phyloP scores from a whole-genome alignment of 129 eudicot genomes.

The Arctium minus region DNA sequence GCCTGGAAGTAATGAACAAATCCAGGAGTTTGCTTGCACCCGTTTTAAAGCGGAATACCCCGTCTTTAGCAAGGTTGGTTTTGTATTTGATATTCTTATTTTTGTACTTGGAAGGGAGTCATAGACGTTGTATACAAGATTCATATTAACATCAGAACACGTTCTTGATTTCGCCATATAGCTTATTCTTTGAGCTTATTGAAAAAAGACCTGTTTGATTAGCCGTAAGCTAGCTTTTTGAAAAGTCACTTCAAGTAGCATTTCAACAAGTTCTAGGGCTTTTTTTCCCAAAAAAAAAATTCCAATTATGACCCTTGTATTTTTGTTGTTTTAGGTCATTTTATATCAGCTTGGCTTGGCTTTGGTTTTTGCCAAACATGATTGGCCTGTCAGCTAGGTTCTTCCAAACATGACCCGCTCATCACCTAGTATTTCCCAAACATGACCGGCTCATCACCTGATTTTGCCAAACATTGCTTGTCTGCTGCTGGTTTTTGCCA shows the following conservation, averaged over 20 bases:
- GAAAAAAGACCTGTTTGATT: not conserved
- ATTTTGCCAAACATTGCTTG: too few species aligned
- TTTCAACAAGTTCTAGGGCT: not conserved
- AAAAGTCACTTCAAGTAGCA: not conserved
- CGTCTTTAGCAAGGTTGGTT: constrained; percentile 73
- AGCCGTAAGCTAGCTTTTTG: not conserved
- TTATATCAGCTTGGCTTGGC: not conserved
- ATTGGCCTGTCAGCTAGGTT: too few species aligned
- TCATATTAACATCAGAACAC: not conserved
- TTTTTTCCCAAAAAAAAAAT: not conserved
- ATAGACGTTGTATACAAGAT: not conserved
- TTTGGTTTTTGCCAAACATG: too few species aligned
- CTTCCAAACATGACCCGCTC: too few species aligned
- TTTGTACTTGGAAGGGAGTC: too few species aligned
- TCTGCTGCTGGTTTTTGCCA: too few species aligned
- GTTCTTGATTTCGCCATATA: not conserved
- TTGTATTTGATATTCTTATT: not conserved
- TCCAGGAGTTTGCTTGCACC: constrained; percentile 81
- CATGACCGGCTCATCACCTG: too few species aligned
- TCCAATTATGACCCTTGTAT: not conserved
- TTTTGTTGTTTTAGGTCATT: not conserved
- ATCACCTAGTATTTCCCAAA: too few species aligned
- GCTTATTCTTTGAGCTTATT: not conserved
- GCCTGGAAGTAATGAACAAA: constrained; percentile 89
- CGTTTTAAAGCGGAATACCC: constrained; percentile 96